Conservation (phyloP, 2,329 filamentous ascomycete species). For the Claviceps paspali region DNA sequence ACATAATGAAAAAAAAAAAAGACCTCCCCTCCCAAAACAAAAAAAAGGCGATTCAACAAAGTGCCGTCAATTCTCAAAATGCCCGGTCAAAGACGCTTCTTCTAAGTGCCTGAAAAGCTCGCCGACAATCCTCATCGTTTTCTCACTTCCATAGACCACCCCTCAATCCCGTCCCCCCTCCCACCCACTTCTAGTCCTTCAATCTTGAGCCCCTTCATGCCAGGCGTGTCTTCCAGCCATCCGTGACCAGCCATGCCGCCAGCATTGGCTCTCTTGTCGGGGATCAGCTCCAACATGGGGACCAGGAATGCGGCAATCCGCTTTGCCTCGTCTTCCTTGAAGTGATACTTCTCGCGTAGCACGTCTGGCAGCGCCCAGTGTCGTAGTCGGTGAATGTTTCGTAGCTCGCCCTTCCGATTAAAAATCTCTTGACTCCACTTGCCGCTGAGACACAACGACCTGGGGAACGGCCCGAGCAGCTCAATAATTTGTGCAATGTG, state of each 20-base stretch:
- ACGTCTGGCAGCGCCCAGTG: slow-evolving; percentile 95
- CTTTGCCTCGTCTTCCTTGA: slow-evolving; percentile 65
- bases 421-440: slow-evolving; percentile 99
- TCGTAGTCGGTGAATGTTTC: slow-evolving; percentile 89
- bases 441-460: slow-evolving; percentile 76
- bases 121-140: slow-evolving; percentile 46
- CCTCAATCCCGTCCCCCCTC: slow-evolving; percentile 82
- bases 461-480: slow-evolving; percentile 82
- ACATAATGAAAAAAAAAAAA: too few species aligned
- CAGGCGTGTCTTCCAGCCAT: slow-evolving; percentile 73
- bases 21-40: too few species aligned
- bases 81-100: background rate
- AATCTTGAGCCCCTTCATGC: slow-evolving; percentile 70
- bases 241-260: slow-evolving; percentile 82
- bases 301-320: slow-evolving; percentile 67
- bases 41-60: too few species aligned
- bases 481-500: slow-evolving; percentile 99
- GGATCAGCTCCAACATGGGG: slow-evolving; percentile 82
- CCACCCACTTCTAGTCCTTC: slow-evolving; percentile 62
- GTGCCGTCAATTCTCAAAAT: too few species aligned
- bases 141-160: slow-evolving; percentile 83
- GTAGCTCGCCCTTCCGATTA: slow-evolving; percentile 90
- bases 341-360: slow-evolving; percentile 92
- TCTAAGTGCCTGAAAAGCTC: too few species aligned
- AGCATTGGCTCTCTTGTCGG: slow-evolving; percentile 82